Base-by-base conservation (phyloP, 164 flowering plant genomes). In the Pachysandra terminalis region DNA sequence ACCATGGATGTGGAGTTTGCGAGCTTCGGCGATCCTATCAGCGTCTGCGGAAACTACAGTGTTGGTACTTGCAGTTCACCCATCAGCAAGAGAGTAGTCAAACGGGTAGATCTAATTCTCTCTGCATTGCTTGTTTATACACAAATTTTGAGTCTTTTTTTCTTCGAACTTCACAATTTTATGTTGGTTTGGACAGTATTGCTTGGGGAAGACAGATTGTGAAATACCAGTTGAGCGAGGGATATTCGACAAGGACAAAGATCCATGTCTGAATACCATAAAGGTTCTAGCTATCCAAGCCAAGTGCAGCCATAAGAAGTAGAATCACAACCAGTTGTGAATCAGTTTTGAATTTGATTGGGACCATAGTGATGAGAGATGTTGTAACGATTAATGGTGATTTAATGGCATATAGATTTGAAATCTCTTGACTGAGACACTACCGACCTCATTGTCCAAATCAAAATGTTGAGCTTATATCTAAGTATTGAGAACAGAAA, bases 221-320 rank as follows among this genome's bases (percentile, higher is more conserved):
- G 17, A 9, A 0, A 56, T 91, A 9, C 90, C 93, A 6, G 45
- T 86, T 0, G 80, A 78, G 25, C 48, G 66, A 13, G 66, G 23
- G 0, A 15, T 68, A 3, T 85, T 85, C 23, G 74, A 68, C 70
- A 65, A 63, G 64, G 68, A 35, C 17, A 65, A 71, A 0, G 84
- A 45, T 10, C 24, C 53, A 4, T 90, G 95, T 35, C 83, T 84
- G 0, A 68, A 75, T 27, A 59, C 71, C 4, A 13, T 53, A 5
- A 93, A 90, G 82, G 63, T 74, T 27, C 79, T 93, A 41, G 97
- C 92, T 7, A 70, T 90, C 28, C 97, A 93, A 84, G 86, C 81
- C 51, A 79, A 54, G 63, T 90, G 96, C 21, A 64, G 45, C 23
- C 19, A 10, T 1, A 65, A 71, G 25, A 64, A 67, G 67, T 45